Percentiles rank a stretch among this genome's conserved stretches.
Conservation (phyloP, 1,139 yeast genomes). For the Blastobotrys aristatus region DNA sequence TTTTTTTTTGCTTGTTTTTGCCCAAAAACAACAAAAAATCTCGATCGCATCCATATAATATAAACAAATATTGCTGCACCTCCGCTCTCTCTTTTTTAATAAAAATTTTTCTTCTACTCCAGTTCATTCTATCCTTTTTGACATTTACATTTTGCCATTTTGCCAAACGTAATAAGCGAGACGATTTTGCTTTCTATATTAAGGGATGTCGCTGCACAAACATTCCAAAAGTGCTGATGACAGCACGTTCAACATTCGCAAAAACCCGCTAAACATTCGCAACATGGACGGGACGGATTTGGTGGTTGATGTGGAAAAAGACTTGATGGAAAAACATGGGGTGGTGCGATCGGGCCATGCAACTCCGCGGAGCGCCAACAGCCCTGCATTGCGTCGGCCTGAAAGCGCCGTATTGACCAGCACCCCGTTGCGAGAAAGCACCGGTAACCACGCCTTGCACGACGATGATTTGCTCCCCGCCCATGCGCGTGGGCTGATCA, state of each 20-base stretch:
- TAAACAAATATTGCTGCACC: neutral
- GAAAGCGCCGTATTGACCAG: constrained; percentile 12
- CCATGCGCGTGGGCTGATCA: neutral
- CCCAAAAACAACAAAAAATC: neutral
- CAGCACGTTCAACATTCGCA: constrained; percentile 11
- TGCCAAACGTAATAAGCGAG: too few relatives aligned
- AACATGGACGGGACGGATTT: constrained; percentile 33
- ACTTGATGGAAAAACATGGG: constrained; percentile 8
- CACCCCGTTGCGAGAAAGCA: neutral
- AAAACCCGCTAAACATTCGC: constrained; percentile 29
- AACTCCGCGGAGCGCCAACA: neutral
- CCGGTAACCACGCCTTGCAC: neutral
- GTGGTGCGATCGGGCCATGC: constrained; percentile 9
- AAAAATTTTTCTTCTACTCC: neutral
- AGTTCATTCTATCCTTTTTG: neutral
- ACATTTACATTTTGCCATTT: neutral
- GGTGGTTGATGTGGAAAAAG: constrained; percentile 17
- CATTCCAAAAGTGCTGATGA: too few relatives aligned
- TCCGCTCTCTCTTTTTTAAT: neutral
- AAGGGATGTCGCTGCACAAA: too few relatives aligned
- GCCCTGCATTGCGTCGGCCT: constrained; percentile 8
- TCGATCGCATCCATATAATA: neutral
- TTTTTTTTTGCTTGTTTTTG: neutral
- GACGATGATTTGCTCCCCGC: neutral
- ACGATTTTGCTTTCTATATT: too few relatives aligned